Evolutionary conservation across 371 early-diverging fungal genomes (phyloP).

Genomic region (Dichotomocladium elegans): DNA sequence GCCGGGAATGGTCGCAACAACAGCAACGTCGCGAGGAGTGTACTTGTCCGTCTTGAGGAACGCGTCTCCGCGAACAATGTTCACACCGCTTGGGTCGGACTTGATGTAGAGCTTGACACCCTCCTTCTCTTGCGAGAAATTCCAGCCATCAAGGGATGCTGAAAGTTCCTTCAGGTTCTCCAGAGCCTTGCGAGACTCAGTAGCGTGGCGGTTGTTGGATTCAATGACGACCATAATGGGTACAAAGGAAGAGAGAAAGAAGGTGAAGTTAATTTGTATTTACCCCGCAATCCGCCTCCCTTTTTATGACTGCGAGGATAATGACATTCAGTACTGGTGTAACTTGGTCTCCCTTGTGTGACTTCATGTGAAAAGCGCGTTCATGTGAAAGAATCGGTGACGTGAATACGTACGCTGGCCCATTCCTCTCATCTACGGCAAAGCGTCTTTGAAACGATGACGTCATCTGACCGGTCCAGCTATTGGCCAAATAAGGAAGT

Average conservation of each 20-base stretch:
- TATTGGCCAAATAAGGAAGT: too few species aligned
- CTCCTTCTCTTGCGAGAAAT: constrained; percentile 15
- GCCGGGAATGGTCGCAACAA: constrained; percentile 12
- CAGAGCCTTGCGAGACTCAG: constrained; percentile 15
- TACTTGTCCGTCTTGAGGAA: constrained; percentile 7
- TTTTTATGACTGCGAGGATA: background rate
- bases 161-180: constrained; percentile 21
- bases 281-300: background rate
- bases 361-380: background rate
- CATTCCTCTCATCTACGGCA: too few species aligned
- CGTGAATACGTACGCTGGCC: too few species aligned
- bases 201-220: constrained; percentile 28
- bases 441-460: too few species aligned
- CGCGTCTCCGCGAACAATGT: constrained; percentile 18
- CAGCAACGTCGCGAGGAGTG: constrained; percentile 17
- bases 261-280: background rate
- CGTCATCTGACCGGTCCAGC: too few species aligned
- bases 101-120: constrained; percentile 25
- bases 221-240: constrained; percentile 25
- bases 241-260: background rate
- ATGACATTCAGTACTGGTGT: background rate
- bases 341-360: background rate
- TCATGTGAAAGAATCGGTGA: background rate
- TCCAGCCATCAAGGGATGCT: constrained; percentile 15
- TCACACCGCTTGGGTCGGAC: background rate